phyloP scores from a whole-genome alignment of 2,329 filamentous ascomycete genomes.

The Fusarium brevicatenulatum region DNA sequence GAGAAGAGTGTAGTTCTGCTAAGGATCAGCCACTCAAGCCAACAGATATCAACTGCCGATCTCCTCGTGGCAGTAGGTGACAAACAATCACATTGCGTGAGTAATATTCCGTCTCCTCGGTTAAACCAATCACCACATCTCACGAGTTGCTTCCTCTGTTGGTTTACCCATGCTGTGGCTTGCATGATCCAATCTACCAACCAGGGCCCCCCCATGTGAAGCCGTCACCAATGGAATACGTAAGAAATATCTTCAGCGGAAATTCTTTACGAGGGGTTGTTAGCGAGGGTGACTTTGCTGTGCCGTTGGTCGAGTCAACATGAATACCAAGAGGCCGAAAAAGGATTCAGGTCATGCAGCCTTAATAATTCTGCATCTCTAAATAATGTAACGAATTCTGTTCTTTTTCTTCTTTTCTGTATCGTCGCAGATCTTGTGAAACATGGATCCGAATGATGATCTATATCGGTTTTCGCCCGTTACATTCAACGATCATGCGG shows the following conservation, averaged over 20 bases:
- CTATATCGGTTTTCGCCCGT: constrained; percentile 26
- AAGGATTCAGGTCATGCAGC: not conserved
- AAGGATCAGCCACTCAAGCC: not conserved
- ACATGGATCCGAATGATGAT: constrained; percentile 10
- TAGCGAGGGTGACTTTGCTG: not conserved
- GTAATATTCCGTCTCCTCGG: not conserved
- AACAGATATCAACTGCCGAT: not conserved
- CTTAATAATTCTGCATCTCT: not conserved
- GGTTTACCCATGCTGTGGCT: not conserved
- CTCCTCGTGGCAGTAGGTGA: not conserved
- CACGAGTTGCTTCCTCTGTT: not conserved
- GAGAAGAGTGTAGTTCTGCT: not conserved
- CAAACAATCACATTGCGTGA: not conserved
- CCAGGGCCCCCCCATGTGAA: not conserved
- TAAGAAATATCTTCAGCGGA: not conserved
- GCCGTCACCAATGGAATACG: not conserved
- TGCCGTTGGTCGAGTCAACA: not conserved
- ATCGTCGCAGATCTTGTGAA: not conserved
- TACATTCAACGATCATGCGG: constrained; percentile 31
- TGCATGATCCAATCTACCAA: not conserved
- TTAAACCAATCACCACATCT: not conserved
- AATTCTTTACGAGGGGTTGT: not conserved
- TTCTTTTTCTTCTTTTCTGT: not conserved
- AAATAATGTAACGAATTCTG: not conserved
- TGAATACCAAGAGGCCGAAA: not conserved